These are phyloP conservation scores for Hanseniaspora guilliermondii DNA, from an alignment of 805 yeast species.

Conservation along the genomic window DNA sequence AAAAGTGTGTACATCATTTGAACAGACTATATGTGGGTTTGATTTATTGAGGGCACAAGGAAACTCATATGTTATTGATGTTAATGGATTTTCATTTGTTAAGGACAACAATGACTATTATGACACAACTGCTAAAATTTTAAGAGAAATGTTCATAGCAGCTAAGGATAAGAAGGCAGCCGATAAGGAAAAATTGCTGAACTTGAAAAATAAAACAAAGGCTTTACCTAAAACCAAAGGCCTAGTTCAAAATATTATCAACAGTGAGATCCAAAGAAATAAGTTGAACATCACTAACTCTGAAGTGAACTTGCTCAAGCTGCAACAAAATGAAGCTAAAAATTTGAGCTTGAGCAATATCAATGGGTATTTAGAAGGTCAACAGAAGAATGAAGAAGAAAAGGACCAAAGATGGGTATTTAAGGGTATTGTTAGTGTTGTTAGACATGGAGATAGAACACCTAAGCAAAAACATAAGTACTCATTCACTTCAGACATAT, in stretches of 20 bases:
- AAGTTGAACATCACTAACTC: constrained; percentile 14
- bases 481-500: constrained; percentile 78
- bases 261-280: constrained; percentile 7
- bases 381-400: constrained; percentile 25
- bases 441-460: constrained; percentile 96
- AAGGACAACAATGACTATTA: constrained; percentile 82
- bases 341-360: constrained; percentile 15
- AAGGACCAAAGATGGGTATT: constrained; percentile 82
- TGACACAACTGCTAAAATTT: constrained; percentile 65
- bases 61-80: constrained; percentile 85
- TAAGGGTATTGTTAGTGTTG: constrained; percentile 81
- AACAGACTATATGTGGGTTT: constrained; percentile 94
- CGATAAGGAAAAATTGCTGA: constrained; percentile 29
- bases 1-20: constrained; percentile 60
- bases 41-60: constrained; percentile 85
- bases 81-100: constrained; percentile 94
- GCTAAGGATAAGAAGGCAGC: constrained; percentile 41
- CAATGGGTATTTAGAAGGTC: constrained; percentile 11
- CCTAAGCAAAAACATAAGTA: constrained; percentile 97
- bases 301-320: constrained; percentile 5
- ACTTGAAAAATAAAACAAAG: constrained; percentile 16
- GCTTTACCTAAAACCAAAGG: constrained; percentile 5
- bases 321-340: constrained; percentile 18
- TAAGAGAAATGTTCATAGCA: constrained; percentile 59
- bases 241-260: constrained; percentile 3